These are phyloP conservation scores for Cryptococcus hybrid DNA, from an alignment of 1,284 basidiomycete genomes.

Conservation along the genomic window DNA sequence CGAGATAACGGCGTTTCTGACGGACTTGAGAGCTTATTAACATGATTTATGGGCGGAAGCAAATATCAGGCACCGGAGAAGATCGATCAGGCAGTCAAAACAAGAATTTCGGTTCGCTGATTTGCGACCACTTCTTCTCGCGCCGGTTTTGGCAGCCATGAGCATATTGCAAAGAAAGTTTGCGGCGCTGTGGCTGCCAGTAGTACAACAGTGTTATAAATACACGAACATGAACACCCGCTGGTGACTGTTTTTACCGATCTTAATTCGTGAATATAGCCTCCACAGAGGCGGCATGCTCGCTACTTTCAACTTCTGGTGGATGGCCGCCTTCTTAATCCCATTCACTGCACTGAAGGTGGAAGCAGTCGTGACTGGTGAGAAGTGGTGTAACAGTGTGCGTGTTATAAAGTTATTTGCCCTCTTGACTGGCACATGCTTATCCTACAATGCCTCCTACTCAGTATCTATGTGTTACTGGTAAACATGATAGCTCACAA, in stretches of 20 bases:
- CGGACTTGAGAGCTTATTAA: no score
- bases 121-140: no score
- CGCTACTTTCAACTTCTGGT: not conserved
- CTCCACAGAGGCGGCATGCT: no score
- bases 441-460: not conserved
- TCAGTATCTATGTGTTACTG: conserved; percentile 30
- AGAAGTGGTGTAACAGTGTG: conserved; percentile 17
- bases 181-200: no score
- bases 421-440: not conserved
- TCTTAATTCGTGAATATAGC: no score
- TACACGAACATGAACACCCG: no score
- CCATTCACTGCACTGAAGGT: not conserved
- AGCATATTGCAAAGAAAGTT: no score
- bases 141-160: no score
- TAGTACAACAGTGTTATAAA: no score
- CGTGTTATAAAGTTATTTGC: not conserved
- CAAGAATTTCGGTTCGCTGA: not conserved
- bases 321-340: not conserved
- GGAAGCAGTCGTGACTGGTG: conserved; percentile 15
- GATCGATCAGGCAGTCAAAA: not conserved
- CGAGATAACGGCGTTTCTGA: no score
- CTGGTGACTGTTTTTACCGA: no score
- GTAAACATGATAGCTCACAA: conserved; percentile 17
- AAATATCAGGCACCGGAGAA: not conserved
- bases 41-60: no score